Evolutionary conservation across 805 yeast genomes (phyloP).

Genomic region (Sugiyamaella marilandica): DNA sequence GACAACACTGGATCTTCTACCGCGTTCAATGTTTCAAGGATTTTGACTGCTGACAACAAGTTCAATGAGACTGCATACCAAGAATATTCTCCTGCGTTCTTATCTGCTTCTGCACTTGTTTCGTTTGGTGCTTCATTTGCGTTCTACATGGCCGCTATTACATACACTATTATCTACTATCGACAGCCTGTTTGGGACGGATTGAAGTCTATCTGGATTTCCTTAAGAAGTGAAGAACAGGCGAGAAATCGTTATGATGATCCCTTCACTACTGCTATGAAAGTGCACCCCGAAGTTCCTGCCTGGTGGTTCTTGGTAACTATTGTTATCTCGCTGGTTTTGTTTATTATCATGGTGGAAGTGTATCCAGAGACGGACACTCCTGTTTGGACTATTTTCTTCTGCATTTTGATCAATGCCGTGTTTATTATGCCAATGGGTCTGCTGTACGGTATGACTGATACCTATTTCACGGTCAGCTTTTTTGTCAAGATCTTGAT

Average conservation of each 20-base stretch:
- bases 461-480: slow-evolving; percentile 51
- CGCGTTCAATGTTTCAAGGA: slow-evolving; percentile 43
- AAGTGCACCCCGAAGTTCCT: slow-evolving; percentile 58
- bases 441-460: slow-evolving; percentile 57
- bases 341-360: slow-evolving; percentile 21
- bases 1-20: slow-evolving; percentile 52
- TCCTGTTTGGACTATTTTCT: slow-evolving; percentile 51
- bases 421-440: slow-evolving; percentile 60
- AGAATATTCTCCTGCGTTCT: slow-evolving; percentile 64
- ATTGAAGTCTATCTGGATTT: slow-evolving; percentile 23
- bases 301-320: slow-evolving; percentile 64
- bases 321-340: slow-evolving; percentile 38
- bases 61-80: slow-evolving; percentile 37
- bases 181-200: slow-evolving; percentile 4
- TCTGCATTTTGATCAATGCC: slow-evolving; percentile 49
- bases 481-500: slow-evolving; percentile 59
- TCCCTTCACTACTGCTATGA: slow-evolving; percentile 20
- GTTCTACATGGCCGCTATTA: slow-evolving; percentile 32
- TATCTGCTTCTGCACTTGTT: slow-evolving; percentile 43
- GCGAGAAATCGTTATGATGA: slow-evolving; percentile 10
- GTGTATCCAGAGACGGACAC: slow-evolving; percentile 24
- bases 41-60: slow-evolving; percentile 34
- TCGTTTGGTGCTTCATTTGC: slow-evolving; percentile 56
- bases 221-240: slow-evolving; percentile 3
- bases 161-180: slow-evolving; percentile 7